These are phyloP conservation scores for Castanopsis chinensis DNA, from an alignment of 306 rosid genomes.

Conservation along the genomic window DNA sequence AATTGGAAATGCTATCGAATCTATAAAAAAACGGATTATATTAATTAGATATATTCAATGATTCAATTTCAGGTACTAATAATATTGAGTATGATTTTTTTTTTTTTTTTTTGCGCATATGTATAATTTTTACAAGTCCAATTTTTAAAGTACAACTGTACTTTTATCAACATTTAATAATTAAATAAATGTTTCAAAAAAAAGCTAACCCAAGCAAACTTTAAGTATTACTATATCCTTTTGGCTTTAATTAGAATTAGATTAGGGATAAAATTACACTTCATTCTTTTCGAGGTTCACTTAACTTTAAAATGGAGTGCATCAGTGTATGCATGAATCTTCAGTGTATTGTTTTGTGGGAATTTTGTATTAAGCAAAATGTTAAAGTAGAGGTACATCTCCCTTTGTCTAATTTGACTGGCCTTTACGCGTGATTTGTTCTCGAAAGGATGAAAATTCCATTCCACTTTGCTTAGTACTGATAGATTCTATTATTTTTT, in stretches of 20 bases:
- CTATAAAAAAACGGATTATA: too few species aligned
- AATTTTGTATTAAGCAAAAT: background rate
- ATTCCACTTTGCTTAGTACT: background rate
- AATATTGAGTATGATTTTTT: too few species aligned
- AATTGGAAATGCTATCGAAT: too few species aligned
- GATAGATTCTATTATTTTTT: too few species aligned
- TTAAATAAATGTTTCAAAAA: too few species aligned
- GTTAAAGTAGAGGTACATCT: background rate
- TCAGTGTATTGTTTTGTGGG: background rate
- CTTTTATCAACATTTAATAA: too few species aligned
- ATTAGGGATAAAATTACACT: background rate
- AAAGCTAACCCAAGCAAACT: too few species aligned
- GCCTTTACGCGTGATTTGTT: background rate
- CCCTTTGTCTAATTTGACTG: background rate
- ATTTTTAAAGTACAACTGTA: too few species aligned
- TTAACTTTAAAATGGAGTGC: background rate
- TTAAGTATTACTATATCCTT: too few species aligned
- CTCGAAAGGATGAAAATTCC: background rate
- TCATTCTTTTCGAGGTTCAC: constrained; percentile 18
- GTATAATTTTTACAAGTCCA: too few species aligned
- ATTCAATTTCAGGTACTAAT: background rate
- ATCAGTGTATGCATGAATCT: background rate
- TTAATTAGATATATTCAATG: background rate
- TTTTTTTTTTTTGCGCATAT: background rate
- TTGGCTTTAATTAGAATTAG: background rate